Percentiles rank a stretch among this genome's conserved stretches.
Conservation (phyloP, 306 rosid genomes). For the Rosa chinensis region DNA sequence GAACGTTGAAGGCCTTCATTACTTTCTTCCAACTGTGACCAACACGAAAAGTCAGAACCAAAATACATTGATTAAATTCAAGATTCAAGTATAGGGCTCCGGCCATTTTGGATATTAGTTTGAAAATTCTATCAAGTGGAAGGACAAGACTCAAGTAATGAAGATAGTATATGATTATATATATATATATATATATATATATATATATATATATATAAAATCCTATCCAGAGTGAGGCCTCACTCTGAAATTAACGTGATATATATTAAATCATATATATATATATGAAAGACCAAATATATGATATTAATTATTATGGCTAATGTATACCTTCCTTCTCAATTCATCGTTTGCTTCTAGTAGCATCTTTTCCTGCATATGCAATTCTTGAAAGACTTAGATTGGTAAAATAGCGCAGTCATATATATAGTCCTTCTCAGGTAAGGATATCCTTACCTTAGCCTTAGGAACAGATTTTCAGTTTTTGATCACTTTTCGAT, state of each 20-base stretch:
- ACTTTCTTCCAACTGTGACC: constrained; percentile 53
- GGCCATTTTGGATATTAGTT: neutral
- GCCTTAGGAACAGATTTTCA: too few relatives aligned
- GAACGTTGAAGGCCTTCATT: constrained; percentile 34
- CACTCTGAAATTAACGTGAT: too few relatives aligned
- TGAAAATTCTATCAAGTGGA: neutral
- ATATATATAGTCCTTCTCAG: neutral
- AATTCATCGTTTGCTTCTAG: constrained; percentile 55
- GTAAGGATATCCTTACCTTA: too few relatives aligned
- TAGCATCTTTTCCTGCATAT: constrained; percentile 60
- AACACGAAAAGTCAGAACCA: constrained; percentile 16
- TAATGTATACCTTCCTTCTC: constrained; percentile 49
- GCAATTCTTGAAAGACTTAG: neutral
- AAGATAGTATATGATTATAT: neutral
- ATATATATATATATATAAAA: too few relatives aligned
- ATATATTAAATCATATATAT: too few relatives aligned
- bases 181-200: too few relatives aligned
- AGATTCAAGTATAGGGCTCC: neutral
- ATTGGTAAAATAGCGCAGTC: neutral
- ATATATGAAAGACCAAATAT: too few relatives aligned
- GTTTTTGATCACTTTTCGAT: too few relatives aligned
- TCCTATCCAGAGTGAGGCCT: too few relatives aligned
- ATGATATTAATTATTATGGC: too few relatives aligned
- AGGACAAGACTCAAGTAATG: too few relatives aligned
- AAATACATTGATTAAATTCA: neutral